Conservation (phyloP, 805 yeast genomes). For the Candida wancherniae region DNA sequence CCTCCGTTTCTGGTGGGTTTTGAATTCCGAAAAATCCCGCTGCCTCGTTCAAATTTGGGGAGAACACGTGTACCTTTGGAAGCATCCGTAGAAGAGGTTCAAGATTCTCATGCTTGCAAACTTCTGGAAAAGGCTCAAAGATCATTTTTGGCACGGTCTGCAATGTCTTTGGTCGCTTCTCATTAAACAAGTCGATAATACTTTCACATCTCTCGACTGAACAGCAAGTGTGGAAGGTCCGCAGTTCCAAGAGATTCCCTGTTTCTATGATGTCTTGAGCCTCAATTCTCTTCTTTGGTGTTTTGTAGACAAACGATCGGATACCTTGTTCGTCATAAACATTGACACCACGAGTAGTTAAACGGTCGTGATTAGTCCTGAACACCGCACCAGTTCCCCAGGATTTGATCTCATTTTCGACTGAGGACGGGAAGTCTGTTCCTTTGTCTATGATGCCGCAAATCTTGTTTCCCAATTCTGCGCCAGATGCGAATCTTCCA, state of each 20-base stretch:
- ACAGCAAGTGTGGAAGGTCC: slow-evolving; percentile 68
- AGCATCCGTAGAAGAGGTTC: slow-evolving; percentile 32
- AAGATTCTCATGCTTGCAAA: slow-evolving; percentile 50
- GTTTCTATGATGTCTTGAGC: slow-evolving; percentile 47
- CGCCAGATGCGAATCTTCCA: slow-evolving; percentile 51
- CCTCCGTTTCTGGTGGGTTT: slow-evolving; percentile 37
- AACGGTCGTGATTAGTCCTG: slow-evolving; percentile 47
- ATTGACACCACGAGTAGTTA: slow-evolving; percentile 81
- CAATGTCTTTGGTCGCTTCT: slow-evolving; percentile 1
- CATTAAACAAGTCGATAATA: slow-evolving; percentile 35
- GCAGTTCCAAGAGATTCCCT: slow-evolving; percentile 29
- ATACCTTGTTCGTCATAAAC: slow-evolving; percentile 58
- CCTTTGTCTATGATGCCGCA: slow-evolving; percentile 80
- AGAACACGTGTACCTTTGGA: slow-evolving; percentile 50
- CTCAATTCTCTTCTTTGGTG: slow-evolving; percentile 58
- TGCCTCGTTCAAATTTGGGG: slow-evolving; percentile 87
- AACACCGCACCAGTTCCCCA: slow-evolving; percentile 64
- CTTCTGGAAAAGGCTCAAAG: slow-evolving; percentile 88
- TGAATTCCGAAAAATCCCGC: slow-evolving; percentile 53
- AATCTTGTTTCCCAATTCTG: slow-evolving; percentile 30
- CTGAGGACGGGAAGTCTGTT: slow-evolving; percentile 57
- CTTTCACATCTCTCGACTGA: slow-evolving; percentile 57
- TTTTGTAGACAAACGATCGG: slow-evolving; percentile 51
- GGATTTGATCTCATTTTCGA: slow-evolving; percentile 40
- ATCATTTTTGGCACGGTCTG: slow-evolving; percentile 40